Evolutionary conservation across 2,329 filamentous ascomycete genomes (phyloP).

Genomic region (Rugonectria rugulosa): DNA sequence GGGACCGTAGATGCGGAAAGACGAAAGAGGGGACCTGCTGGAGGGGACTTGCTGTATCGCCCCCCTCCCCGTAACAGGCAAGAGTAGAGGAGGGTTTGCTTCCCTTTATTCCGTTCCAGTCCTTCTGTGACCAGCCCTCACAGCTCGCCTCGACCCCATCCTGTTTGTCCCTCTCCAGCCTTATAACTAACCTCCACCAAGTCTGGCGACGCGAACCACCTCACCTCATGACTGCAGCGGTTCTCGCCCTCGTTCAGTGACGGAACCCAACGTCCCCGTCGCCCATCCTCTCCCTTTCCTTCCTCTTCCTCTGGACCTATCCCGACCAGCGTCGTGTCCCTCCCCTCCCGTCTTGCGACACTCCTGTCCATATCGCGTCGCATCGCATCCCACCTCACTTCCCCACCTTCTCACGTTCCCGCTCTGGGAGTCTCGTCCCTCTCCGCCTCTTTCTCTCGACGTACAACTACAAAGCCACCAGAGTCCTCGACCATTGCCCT

Average conservation of each 20-base stretch:
- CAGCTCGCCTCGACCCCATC: not conserved
- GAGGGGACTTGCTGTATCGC: not conserved
- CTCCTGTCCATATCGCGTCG: slow-evolving; percentile 15
- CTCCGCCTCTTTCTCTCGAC: slow-evolving; percentile 2
- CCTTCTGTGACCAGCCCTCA: slow-evolving; percentile 3
- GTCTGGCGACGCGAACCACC: slow-evolving; percentile 22
- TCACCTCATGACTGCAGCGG: slow-evolving; percentile 37
- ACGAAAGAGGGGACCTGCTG: not conserved
- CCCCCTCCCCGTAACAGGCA: slow-evolving; percentile 7
- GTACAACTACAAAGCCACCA: not conserved
- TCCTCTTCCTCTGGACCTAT: not conserved
- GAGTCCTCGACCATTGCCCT: not conserved
- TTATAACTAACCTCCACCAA: slow-evolving; percentile 26
- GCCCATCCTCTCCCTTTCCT: not conserved
- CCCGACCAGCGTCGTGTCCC: not conserved
- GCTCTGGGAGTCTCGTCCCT: slow-evolving; percentile 3
- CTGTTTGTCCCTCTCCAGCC: not conserved
- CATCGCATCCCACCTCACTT: slow-evolving; percentile 14
- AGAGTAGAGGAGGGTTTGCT: slow-evolving; percentile 1
- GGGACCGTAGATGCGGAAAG: not conserved
- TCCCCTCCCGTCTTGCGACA: slow-evolving; percentile 10
- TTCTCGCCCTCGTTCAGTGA: slow-evolving; percentile 35
- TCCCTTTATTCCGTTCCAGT: not conserved
- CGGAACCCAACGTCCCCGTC: slow-evolving; percentile 37
- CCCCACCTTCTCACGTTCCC: slow-evolving; percentile 10